These are phyloP conservation scores for Megacollybia marginata DNA, from an alignment of 768 basidiomycete genomes.

Conservation along the genomic window DNA sequence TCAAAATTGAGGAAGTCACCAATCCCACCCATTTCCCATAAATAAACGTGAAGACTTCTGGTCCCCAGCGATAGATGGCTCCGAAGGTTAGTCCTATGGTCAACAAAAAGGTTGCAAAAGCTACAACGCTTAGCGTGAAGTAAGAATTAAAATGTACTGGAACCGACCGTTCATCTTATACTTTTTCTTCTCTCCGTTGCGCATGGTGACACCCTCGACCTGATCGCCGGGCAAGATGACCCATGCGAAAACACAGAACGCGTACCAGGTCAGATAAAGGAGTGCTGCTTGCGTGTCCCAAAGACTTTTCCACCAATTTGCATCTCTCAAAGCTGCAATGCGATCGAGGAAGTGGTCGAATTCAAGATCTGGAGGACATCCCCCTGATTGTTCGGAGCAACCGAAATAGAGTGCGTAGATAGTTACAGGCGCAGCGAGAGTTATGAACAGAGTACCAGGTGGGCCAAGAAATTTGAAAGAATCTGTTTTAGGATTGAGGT, in stretches of 20 bases:
- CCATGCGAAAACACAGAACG: slow-evolving; percentile 79
- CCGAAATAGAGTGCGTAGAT: slow-evolving; percentile 72
- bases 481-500: slow-evolving; percentile 35
- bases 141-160: too few species aligned
- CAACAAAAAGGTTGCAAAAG: slow-evolving; percentile 80
- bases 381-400: slow-evolving; percentile 64
- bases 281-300: slow-evolving; percentile 77
- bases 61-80: slow-evolving; percentile 64
- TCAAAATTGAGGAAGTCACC: slow-evolving; percentile 70
- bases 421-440: slow-evolving; percentile 59
- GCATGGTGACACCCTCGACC: slow-evolving; percentile 60
- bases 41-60: slow-evolving; percentile 76
- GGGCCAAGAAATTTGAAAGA: slow-evolving; percentile 80
- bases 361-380: slow-evolving; percentile 52
- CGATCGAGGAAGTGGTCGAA: slow-evolving; percentile 25
- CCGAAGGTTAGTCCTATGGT: slow-evolving; percentile 68
- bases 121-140: slow-evolving; percentile 31
- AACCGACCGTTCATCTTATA: slow-evolving; percentile 92
- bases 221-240: slow-evolving; percentile 65
- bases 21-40: slow-evolving; percentile 92
- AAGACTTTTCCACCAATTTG: slow-evolving; percentile 61
- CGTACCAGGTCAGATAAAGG: slow-evolving; percentile 84
- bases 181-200: slow-evolving; percentile 66
- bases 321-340: slow-evolving; percentile 38
- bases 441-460: slow-evolving; percentile 64